Evolutionary conservation across 1,284 basidiomycete species (phyloP), one percentile per base, ranked within the genome.

Genomic region (Rhodotorula sp.): DNA sequence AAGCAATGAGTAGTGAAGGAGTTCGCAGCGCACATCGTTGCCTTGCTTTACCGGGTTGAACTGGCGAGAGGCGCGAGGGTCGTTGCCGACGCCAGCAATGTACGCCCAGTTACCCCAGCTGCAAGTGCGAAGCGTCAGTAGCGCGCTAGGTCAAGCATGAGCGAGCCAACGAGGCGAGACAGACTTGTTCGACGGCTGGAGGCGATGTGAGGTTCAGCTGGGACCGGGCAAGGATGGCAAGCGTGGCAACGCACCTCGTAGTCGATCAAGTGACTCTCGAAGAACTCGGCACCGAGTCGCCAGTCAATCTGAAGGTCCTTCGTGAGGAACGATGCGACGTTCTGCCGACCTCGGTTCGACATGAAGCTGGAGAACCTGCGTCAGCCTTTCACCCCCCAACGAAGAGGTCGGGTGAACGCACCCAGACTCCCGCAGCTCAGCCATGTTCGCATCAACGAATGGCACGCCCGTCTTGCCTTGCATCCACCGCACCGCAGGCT

Each of bases 21-120:
- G 17, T 30, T 59, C 32, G 27, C 48, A 63, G 48, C 70, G 44
- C 24, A 68, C 70, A 69, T 85, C 84, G 64, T 81, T 81, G 11
- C 82, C 82, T 76, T 86, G 85, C 77, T 86, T 85, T 79, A 86
- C 82, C 20, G 82, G 84, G 76, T 86, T 86, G 80, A 85, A 85
- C 72, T 84, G 83, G 36, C 84, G 77, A 11, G 80, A 82, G 4
- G 83, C 83, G 1, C 85, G 79, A 8, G 85, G 83, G 73, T 86
- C 85, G 76, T 85, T 85, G 11, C 85, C 85, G 30, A 85, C 84
- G 27, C 85, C 85, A n/a, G 83, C 82, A 34, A 82, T 80, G 51
- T 71, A 71, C 51, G 79, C 79, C 83, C 83, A 84, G 65, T 84
- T 84, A 34, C 59, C 59, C 59, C 59, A 60, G 51, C 39, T 44